These are phyloP conservation scores for Raddia distichophylla DNA, from an alignment of 176 grass and related monocot genomes.

Conservation along the genomic window DNA sequence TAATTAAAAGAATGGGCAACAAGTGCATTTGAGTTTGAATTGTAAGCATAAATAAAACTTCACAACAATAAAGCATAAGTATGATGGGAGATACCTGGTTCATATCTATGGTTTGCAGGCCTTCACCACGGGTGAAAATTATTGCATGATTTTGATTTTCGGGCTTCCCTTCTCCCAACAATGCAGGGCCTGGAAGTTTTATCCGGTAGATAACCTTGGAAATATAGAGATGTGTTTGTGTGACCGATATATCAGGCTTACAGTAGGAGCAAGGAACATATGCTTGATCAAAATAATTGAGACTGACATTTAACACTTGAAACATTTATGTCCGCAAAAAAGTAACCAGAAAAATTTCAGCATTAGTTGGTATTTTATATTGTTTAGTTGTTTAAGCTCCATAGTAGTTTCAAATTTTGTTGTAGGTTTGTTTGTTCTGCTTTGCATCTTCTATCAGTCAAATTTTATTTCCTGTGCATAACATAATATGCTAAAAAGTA, in stretches of 20 bases:
- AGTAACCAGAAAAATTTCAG: background rate
- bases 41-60: slow-evolving; percentile 23
- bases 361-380: slow-evolving; percentile 19
- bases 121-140: slow-evolving; percentile 96
- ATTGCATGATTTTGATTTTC: slow-evolving; percentile 99
- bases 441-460: slow-evolving; percentile 4
- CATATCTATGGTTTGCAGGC: slow-evolving; percentile 96
- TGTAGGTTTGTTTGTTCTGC: background rate
- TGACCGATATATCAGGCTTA: background rate
- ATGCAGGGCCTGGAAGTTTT: slow-evolving; percentile 88
- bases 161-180: slow-evolving; percentile 92
- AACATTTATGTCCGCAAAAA: background rate
- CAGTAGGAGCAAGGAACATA: background rate
- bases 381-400: slow-evolving; percentile 19
- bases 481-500: slow-evolving; percentile 31
- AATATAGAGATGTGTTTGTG: slow-evolving; percentile 35
- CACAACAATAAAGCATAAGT: slow-evolving; percentile 19
- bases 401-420: slow-evolving; percentile 1
- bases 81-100: slow-evolving; percentile 74
- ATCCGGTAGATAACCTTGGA: slow-evolving; percentile 89
- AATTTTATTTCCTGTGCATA: background rate
- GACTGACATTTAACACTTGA: background rate
- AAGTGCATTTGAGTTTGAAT: slow-evolving; percentile 37
- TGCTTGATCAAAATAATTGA: background rate
- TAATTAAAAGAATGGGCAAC: slow-evolving; percentile 40